Evolutionary conservation across 305 asterid genomes (phyloP).

Genomic region (Plantago coronopus): DNA sequence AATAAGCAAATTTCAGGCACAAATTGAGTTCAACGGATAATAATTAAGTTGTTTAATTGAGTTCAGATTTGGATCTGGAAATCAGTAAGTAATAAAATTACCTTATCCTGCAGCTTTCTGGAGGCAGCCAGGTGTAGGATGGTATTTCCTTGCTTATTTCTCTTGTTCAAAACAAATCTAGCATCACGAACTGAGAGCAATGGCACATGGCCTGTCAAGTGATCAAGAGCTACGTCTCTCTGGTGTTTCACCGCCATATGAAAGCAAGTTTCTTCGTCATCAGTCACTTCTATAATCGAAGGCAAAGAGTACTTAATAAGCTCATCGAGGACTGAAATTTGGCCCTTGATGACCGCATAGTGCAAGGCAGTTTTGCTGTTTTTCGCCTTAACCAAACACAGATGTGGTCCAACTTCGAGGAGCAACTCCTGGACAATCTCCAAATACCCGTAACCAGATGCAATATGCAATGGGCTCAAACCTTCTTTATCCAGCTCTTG

Average conservation of each 20-base stretch:
- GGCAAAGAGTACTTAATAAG: constrained; percentile 28
- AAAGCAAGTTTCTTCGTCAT: constrained; percentile 37
- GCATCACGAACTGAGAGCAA: not conserved
- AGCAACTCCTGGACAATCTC: constrained; percentile 37
- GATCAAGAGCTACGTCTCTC: not conserved
- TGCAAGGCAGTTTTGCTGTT: constrained; percentile 50
- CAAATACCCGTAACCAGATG: constrained; percentile 39
- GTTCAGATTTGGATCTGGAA: too few relatives aligned
- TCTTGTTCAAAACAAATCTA: constrained; percentile 3
- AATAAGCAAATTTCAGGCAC: too few relatives aligned
- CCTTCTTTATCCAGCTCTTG: not conserved
- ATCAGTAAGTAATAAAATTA: too few relatives aligned
- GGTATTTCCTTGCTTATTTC: constrained; percentile 12
- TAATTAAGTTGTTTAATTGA: too few relatives aligned
- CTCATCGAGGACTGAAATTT: constrained; percentile 22
- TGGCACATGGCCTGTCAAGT: not conserved
- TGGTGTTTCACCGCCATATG: constrained; percentile 32
- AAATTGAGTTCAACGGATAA: too few relatives aligned
- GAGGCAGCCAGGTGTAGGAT: constrained; percentile 19
- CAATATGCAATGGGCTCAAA: constrained; percentile 42
- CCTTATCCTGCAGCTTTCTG: constrained; percentile 15
- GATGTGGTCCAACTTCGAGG: not conserved
- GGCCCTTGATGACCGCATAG: constrained; percentile 25
- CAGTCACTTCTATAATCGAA: constrained; percentile 28
- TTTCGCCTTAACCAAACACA: constrained; percentile 36